A percentile compares a stretch with the other conserved stretches of the same genome.
phyloP scores from a whole-genome alignment of 2,329 filamentous ascomycete species.

The Knufia petricola region DNA sequence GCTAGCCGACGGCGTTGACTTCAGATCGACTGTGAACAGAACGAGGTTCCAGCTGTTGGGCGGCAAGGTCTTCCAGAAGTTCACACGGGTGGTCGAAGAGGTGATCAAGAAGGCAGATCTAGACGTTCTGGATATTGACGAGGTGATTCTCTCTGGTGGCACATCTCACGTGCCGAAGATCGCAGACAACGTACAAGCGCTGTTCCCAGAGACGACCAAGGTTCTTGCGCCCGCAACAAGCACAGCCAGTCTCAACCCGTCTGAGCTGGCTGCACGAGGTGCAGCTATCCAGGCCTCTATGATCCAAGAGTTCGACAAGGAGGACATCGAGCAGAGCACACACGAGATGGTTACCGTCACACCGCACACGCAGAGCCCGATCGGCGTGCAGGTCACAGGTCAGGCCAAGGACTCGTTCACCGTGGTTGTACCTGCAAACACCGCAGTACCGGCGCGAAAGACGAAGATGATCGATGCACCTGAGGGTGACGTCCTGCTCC shows the following conservation, averaged over 20 bases:
- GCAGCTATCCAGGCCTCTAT: conserved; percentile 92
- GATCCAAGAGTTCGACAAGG: conserved; percentile 85
- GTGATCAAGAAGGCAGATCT: conserved; percentile 86
- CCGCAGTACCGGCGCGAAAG: conserved; percentile 78
- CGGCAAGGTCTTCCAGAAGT: conserved; percentile 76
- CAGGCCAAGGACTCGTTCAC: conserved; percentile 51
- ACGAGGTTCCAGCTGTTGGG: conserved; percentile 84
- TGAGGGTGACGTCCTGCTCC: conserved; percentile 77
- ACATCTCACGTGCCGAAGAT: conserved; percentile 90
- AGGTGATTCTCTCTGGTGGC: conserved; percentile 88
- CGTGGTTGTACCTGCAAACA: conserved; percentile 74
- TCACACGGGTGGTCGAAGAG: conserved; percentile 74
- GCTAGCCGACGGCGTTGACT: conserved; percentile 81
- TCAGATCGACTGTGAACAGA: conserved; percentile 83
- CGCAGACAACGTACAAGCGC: conserved; percentile 63
- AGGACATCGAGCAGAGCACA: conserved; percentile 91
- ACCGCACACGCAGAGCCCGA: conserved; percentile 77
- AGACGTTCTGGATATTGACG: conserved; percentile 84
- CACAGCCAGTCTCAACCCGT: conserved; percentile 76
- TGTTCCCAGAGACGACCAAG: conserved; percentile 71
- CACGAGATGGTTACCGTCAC: conserved; percentile 92
- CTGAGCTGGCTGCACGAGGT: conserved; percentile 77
- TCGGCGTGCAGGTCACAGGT: conserved; percentile 53
- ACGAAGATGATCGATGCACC: conserved; percentile 68
- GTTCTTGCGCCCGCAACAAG: conserved; percentile 77